Evolutionary conservation across 345 rosid genomes (phyloP), one percentile per base, ranked within the genome.

Genomic region (Chamaenerion angustifolium): DNA sequence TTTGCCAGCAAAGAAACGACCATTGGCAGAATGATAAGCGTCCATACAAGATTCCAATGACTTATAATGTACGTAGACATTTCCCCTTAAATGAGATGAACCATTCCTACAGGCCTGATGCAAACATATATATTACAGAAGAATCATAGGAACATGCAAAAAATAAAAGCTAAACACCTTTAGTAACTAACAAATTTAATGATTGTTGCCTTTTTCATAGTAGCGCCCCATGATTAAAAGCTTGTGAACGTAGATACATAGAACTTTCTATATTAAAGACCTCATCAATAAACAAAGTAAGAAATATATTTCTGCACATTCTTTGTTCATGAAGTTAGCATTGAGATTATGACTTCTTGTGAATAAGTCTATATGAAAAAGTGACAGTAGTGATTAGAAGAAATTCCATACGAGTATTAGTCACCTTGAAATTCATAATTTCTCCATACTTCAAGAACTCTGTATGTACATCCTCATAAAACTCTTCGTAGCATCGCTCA

Each of bases 391-490:
- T 31, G 37, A 31, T 31, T 31, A 31, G 37, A 31, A 31, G 37
- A 31, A 7, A 4, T 31, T 31, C 8, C 37, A 31, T 1, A 31
- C 5, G 37, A 31, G 37, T 31, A 66, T 42, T 41, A n/a, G 59
- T 69, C 45, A 90, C 98, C 96, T 92, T 92, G 68, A 92, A 92
- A 71, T 92, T 92, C 40, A 92, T 73, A 66, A 87, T 77, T 68
- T 87, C 96, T 50, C 98, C 98, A 65, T 65, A 92, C 72, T 86
- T 92, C 73, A 76, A 71, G 66, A 92, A 87, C 74, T 92, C 98
- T 18, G 98, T 83, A 68, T 87, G 98, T 49, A 87, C 96, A 68
- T 92, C 98, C 68, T 87, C 96, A 45, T 92, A 92, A 74, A 92
- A 87, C 65, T 92, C 96, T 71, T 92, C 89, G 60, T 77, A 92